Conservation (phyloP, 176 grass and related monocot species). For the Eleusine coracana region DNA sequence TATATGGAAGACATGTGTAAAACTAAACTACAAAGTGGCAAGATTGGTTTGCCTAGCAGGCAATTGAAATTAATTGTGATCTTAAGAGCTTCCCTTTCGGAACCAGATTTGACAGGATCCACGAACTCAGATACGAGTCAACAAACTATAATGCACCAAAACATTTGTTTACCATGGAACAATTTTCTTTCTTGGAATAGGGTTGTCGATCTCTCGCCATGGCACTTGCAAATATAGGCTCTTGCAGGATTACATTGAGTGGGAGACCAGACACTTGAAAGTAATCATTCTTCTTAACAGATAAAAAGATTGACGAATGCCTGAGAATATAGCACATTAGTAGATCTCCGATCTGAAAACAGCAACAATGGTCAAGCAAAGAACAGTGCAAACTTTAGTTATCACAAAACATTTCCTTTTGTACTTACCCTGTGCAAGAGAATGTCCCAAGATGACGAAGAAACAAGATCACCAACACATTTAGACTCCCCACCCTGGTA, state of each 20-base stretch:
- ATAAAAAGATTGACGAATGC: constrained; percentile 45
- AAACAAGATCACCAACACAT: constrained; percentile 33
- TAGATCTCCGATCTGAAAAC: constrained; percentile 56
- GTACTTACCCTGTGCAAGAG: constrained; percentile 50
- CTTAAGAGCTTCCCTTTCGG: neutral
- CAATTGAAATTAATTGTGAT: neutral
- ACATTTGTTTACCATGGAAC: constrained; percentile 37
- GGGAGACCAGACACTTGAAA: constrained; percentile 50
- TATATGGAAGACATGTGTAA: neutral
- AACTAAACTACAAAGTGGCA: neutral
- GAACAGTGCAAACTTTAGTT: neutral
- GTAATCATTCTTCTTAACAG: constrained; percentile 45
- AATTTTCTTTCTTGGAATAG: constrained; percentile 17
- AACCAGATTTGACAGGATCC: neutral
- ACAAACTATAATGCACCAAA: constrained; percentile 7
- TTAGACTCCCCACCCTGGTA: constrained; percentile 36
- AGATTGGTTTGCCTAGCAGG: neutral
- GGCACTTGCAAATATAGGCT: constrained; percentile 4
- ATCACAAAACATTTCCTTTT: neutral
- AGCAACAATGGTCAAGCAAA: constrained; percentile 29
- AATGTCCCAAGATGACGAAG: constrained; percentile 50
- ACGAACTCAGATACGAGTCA: neutral
- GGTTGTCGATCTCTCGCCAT: constrained; percentile 15
- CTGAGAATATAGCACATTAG: constrained; percentile 58
- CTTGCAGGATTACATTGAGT: constrained; percentile 39